Base-by-base conservation (phyloP, 2,329 filamentous ascomycete species). In the Monilinia aucupariae region DNA sequence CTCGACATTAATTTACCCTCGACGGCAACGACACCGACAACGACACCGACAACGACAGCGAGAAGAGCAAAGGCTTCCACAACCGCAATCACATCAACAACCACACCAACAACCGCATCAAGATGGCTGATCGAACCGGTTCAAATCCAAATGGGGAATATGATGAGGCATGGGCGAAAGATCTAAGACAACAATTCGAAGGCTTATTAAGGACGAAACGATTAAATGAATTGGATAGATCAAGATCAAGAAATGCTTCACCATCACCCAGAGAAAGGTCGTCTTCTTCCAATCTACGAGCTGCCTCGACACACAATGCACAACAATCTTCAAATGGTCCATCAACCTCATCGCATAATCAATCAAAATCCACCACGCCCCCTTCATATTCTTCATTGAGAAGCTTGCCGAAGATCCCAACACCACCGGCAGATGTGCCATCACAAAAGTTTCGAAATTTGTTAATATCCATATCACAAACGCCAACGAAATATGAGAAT, bases 401-500 rank as follows among this genome's bases (percentile, higher is more conserved):
- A 69, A 86, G 85, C 72, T 79, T 89, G 59, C 88, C 89, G 37
- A 82, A 88, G 67, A 79, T 88, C 59, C 92, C 94, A 4, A 87
- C 88, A 15, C 82, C 91, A 30, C 93, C 94, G 8, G 80, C 84
- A 71, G 89, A 93, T 74, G 78, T 82, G 62, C 80, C 83, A 25
- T 89, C 88, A 0, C 81, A 89, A 65, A 90, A 90, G 70, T 92
- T 92, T 71, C 83, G 89, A 70, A 96, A 89, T 76, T 83, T 96
- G 65, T 82, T 97, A 51, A 84, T 96, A 68, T 91, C 90, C 25
- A 78, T 97, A 25, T 96, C 93, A 20, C 82, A 89, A 64, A 96
- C 92, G 52, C 94, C 94, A 22, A 89, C 88, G 25, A 94, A 93
- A 74, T 99, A 96, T 78, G 94, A 99, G 76, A 97, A 99, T 75